phyloP scores from a whole-genome alignment of 371 early-diverging fungal species.

The Rhizopus microsporus region DNA sequence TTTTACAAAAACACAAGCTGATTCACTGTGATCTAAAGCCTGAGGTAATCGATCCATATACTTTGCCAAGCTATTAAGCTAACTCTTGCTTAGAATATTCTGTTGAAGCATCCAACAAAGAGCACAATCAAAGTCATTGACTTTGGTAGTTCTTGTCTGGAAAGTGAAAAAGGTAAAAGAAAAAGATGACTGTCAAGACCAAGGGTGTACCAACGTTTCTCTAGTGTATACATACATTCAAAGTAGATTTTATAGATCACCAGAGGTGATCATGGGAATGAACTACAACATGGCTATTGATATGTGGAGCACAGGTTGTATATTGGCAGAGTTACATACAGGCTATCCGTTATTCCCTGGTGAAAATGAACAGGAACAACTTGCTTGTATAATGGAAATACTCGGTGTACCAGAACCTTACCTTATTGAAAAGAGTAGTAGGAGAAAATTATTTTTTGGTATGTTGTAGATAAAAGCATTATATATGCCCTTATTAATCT shows the following conservation, averaged over 20 bases:
- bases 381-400: conserved; percentile 90
- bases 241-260: conserved; percentile 95
- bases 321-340: conserved; percentile 90
- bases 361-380: conserved; percentile 92
- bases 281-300: conserved; percentile 89
- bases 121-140: conserved; percentile 89
- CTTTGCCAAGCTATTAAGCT: neutral
- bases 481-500: conserved; percentile 28
- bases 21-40: conserved; percentile 95
- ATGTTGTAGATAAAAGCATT: conserved; percentile 44
- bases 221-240: conserved; percentile 94
- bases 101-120: conserved; percentile 57
- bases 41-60: conserved; percentile 46
- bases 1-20: conserved; percentile 66
- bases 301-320: conserved; percentile 99
- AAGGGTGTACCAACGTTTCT: conserved; percentile 35
- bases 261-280: conserved; percentile 91
- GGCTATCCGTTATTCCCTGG: conserved; percentile 95
- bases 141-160: conserved; percentile 86
- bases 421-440: conserved; percentile 71
- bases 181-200: neutral
- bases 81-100: conserved; percentile 51
- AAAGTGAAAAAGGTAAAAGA: conserved; percentile 54
- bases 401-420: conserved; percentile 79
- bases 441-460: conserved; percentile 86